Percentiles rank a stretch among this genome's conserved stretches.
Conservation (phyloP, 177 flowering plant genomes). For the Vitis hybrid region DNA sequence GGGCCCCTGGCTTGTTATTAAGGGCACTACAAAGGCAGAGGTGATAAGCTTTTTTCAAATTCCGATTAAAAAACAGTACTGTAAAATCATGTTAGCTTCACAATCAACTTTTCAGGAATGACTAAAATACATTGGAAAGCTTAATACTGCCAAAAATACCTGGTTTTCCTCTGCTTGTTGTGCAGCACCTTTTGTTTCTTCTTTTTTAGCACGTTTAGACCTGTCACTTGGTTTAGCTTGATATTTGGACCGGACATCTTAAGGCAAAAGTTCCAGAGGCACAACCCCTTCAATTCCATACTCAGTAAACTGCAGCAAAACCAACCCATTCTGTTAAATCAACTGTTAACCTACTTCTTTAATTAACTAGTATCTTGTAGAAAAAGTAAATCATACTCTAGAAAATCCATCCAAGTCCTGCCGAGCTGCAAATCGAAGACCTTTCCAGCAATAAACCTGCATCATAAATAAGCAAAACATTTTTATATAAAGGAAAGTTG, state of each 20-base stretch:
- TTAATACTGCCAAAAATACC: conserved; percentile 33
- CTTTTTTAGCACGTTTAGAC: conserved; percentile 88
- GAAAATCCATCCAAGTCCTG: conserved; percentile 99
- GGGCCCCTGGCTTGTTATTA: too few relatives aligned
- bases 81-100: too few relatives aligned
- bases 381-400: conserved; percentile 45
- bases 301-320: conserved; percentile 75
- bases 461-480: conserved; percentile 14
- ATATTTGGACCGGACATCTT: conserved; percentile 74
- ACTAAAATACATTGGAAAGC: background rate
- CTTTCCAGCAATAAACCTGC: conserved; percentile 99
- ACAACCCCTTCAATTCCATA: conserved; percentile 94
- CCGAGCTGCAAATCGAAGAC: conserved; percentile 87
- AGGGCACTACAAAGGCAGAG: too few relatives aligned
- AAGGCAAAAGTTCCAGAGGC: conserved; percentile 83
- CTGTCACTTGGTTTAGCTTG: conserved; percentile 73
- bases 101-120: too few relatives aligned
- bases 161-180: conserved; percentile 74
- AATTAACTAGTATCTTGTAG: background rate
- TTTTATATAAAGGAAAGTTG: background rate
- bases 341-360: background rate
- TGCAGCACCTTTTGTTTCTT: conserved; percentile 59
- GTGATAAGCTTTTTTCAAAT: too few relatives aligned
- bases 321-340: background rate
- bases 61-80: too few relatives aligned